Base-by-base conservation (phyloP, 2,329 filamentous ascomycete genomes). In the Alternaria panax region DNA sequence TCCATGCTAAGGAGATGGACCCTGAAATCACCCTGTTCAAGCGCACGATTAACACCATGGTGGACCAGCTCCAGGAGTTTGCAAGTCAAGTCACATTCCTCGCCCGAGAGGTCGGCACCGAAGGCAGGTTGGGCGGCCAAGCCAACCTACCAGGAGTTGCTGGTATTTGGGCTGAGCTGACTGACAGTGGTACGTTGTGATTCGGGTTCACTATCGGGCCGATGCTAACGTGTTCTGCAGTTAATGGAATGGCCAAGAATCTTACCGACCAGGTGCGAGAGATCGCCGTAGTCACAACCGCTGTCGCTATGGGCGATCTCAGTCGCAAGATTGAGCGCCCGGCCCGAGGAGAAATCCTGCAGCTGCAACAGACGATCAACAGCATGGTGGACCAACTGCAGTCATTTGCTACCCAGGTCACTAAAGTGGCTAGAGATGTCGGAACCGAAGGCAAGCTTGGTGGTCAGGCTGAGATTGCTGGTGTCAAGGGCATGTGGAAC, bases 211-310 rank as follows among this genome's bases (percentile, higher is more conserved):
- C 54, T 65, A 62, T 69, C 64, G 60, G 69, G 24, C 63, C 65
- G 58, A 57, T 67, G 51, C 74, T 80, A 66, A 80, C 64, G 25
- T 38, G 14, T 56, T 18, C 40, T 41, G 9, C 66, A 84, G 94
- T 99, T 80, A 99, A 99, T 80, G 91, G 93, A 69, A 98, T 99
- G 94, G 94, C 94, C 75, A 96, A 95, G 86, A 99, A 98, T 78
- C 83, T 99, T 70, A 98, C 94, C 3, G 96, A 95, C 5, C 94
- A 99, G 82, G 95, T 99, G 75, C 90, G 94, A 82, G 93, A 97
- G 80, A 99, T 99, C 70, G 95, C 94, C 63, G 92, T 94, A 74
- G 95, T 99, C 60, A 98, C 94, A 3, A 97, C 93, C 2, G 94
- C 94, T 59, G 94, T 99, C 63, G 94, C 94, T 51, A 92, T 91